Evolutionary conservation across 495 filamentous ascomycete species (phyloP), one percentile per base, ranked within the genome.

Genomic region (Xylaria bambusicola): DNA sequence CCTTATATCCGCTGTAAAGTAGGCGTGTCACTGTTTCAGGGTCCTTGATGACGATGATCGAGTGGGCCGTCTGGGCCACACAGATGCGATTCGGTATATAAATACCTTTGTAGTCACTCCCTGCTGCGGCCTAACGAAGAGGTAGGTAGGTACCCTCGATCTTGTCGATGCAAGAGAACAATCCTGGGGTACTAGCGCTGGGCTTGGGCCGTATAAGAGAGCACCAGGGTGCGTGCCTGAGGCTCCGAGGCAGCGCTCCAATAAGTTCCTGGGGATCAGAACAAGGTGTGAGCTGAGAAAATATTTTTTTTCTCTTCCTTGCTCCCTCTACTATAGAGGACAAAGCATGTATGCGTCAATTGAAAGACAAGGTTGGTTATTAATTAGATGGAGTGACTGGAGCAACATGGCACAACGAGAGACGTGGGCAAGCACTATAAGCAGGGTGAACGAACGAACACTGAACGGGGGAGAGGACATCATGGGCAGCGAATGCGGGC

Each of bases 331-430:
- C n/a, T 54, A 54, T 62, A 35, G 49, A 56, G 58, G 20, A n/a
- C 33, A 57, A 48, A 24, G 60, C 42, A 48, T 41, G 29, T 54
- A 6, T 46, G 46, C 54, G 23, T 56, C 50, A 61, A 56, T 55
- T 56, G 52, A 61, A 18, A 54, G 63, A 33, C 47, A 60, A 58
- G 58, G 52, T 68, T 62, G 62, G 56, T 66, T 68, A 70, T 68
- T 68, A 68, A 66, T 54, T 56, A 66, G 61, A 18, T n/a, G 58
- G 51, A 26, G 46, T 46, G 45, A 70, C 58, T 68, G 66, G 66
- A 70, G 57, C 68, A 66, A 70, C 68, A 66, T 70, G 68, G 68
- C 68, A 66, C 57, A 56, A 67, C 65, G 52, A 65, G 56, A 70
- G 58, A 64, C 62, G 65, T 56, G 65, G 64, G 62, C 57, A 31